Conservation (phyloP, 257 asterid genomes). For the Salvia splendens region DNA sequence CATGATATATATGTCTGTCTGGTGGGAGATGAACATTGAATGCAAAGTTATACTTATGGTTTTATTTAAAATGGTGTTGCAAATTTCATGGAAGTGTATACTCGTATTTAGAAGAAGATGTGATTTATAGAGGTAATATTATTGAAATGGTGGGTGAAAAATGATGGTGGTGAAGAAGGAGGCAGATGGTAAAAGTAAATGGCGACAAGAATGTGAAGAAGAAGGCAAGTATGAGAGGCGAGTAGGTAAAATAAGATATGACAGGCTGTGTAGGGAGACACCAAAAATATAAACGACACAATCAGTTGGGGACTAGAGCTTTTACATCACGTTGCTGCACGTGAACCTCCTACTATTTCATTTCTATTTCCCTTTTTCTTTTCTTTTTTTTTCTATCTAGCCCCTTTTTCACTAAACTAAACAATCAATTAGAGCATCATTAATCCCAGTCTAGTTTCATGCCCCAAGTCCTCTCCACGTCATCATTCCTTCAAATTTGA, state of each 20-base stretch:
- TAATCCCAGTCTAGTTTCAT: no score
- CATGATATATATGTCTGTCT: neutral
- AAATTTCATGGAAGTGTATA: no score
- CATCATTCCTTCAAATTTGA: no score
- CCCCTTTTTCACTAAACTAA: neutral
- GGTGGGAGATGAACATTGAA: neutral
- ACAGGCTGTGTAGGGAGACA: conserved; percentile 10
- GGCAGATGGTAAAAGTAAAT: neutral
- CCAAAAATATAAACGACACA: conserved; percentile 15
- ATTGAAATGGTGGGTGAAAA: no score
- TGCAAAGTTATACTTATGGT: no score
- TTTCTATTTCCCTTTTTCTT: neutral
- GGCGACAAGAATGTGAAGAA: neutral
- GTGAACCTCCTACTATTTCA: conserved; percentile 4
- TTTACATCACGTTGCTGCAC: conserved; percentile 27
- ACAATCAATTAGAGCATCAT: no score
- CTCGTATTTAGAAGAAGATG: no score
- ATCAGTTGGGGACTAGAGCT: conserved; percentile 19
- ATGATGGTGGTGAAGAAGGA: no score
- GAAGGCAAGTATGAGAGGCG: neutral
- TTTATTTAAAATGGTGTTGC: no score
- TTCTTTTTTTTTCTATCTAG: neutral
- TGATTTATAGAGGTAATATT: no score
- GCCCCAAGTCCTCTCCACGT: no score
- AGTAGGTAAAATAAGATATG: neutral